phyloP scores from a whole-genome alignment of 331 rosid species.

The Malus hybrid region DNA sequence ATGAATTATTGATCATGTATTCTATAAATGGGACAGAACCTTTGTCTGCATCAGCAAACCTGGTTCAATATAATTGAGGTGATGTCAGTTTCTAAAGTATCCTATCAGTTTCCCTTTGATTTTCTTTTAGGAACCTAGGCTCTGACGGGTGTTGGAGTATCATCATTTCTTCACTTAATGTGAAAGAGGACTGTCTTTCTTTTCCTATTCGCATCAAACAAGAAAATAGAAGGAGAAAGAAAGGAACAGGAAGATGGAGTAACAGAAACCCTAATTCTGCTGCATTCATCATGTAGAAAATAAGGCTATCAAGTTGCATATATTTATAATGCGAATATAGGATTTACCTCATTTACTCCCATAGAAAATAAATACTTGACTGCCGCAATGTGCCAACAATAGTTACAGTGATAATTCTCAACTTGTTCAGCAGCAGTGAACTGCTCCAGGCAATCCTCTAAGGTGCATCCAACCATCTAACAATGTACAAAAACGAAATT shows the following conservation, averaged over 20 bases:
- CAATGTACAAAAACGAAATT: conserved; percentile 13
- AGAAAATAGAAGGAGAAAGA: background rate
- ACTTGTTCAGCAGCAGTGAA: conserved; percentile 72
- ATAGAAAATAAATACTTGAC: conserved; percentile 55
- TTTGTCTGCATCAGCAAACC: background rate
- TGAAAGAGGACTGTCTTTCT: background rate
- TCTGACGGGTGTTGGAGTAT: background rate
- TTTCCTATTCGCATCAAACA: background rate
- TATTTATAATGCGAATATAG: background rate
- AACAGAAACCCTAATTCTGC: background rate
- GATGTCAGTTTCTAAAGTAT: background rate
- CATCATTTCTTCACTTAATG: background rate
- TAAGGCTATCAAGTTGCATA: background rate
- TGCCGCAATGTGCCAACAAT: conserved; percentile 85
- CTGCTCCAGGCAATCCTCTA: conserved; percentile 76
- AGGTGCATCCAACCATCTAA: conserved; percentile 53
- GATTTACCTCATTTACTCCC: conserved; percentile 59
- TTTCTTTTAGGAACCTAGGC: background rate
- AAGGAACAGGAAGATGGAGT: background rate
- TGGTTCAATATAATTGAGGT: background rate
- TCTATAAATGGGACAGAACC: background rate
- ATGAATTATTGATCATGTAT: background rate
- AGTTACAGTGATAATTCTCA: conserved; percentile 66
- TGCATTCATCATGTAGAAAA: background rate
- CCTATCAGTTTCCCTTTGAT: background rate